These are phyloP conservation scores for Eucalyptus cloeziana DNA, from an alignment of 345 rosid genomes.

Conservation along the genomic window DNA sequence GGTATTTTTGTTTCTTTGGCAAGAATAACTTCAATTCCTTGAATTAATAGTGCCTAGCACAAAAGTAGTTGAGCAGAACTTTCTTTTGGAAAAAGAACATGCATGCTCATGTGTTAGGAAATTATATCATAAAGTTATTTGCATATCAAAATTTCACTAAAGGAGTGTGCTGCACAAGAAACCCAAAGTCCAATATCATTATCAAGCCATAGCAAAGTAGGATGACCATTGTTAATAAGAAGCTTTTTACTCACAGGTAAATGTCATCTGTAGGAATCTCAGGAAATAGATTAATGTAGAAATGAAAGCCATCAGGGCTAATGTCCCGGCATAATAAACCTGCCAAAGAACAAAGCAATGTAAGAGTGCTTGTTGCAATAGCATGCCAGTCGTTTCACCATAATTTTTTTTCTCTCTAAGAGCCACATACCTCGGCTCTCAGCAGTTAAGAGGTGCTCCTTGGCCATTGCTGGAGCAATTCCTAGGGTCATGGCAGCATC, in stretches of 20 bases:
- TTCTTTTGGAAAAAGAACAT: not conserved
- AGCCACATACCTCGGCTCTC: conserved; percentile 62
- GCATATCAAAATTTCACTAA: not conserved
- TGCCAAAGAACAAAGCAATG: conserved; percentile 12
- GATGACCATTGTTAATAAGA: not conserved
- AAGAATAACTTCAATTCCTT: not conserved
- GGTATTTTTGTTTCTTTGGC: not conserved
- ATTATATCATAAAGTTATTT: not conserved
- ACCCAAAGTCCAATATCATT: not conserved
- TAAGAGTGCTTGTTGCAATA: not conserved
- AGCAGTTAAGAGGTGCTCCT: conserved; percentile 86
- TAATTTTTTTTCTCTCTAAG: not conserved
- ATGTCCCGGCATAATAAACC: conserved; percentile 86
- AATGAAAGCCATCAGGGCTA: conserved; percentile 83
- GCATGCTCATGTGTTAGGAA: not conserved
- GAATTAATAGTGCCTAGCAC: not conserved
- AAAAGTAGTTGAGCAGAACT: not conserved
- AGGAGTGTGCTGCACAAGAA: not conserved
- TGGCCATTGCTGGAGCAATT: conserved; percentile 98
- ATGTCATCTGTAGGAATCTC: conserved; percentile 40
- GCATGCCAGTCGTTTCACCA: not conserved
- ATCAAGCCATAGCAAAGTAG: not conserved
- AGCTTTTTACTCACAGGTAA: conserved; percentile 47
- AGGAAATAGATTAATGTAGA: conserved; percentile 67
- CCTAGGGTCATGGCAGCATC: conserved; percentile 92